Evolutionary conservation across 768 basidiomycete species (phyloP).

Genomic region (Hebeloma cylindrosporum): DNA sequence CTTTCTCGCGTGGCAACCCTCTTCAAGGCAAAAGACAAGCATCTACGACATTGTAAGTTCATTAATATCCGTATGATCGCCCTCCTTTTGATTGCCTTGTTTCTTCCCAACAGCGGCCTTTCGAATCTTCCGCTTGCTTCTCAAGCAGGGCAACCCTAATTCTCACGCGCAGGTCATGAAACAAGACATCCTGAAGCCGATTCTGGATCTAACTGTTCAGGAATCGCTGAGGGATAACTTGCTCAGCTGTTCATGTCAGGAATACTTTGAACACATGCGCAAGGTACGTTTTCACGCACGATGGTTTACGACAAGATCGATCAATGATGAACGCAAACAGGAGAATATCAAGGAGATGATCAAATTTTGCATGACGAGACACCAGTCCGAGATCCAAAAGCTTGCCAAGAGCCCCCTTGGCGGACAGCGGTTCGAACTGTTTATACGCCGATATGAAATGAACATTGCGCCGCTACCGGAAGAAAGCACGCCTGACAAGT

Average conservation of each 20-base stretch:
- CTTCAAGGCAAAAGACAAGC: slow-evolving; percentile 83
- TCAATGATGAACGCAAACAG: slow-evolving; percentile 48
- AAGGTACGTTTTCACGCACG: slow-evolving; percentile 49
- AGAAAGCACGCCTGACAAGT: slow-evolving; percentile 53
- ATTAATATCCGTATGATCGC: not conserved
- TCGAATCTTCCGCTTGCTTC: slow-evolving; percentile 84
- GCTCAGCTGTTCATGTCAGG: slow-evolving; percentile 91
- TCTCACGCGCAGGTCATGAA: slow-evolving; percentile 76
- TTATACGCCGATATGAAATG: slow-evolving; percentile 87
- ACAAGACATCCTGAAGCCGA: slow-evolving; percentile 78
- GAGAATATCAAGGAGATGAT: slow-evolving; percentile 89
- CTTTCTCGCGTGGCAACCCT: slow-evolving; percentile 72
- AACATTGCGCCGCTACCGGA: slow-evolving; percentile 78
- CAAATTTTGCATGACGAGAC: slow-evolving; percentile 76
- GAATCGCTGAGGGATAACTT: slow-evolving; percentile 90
- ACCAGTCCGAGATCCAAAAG: slow-evolving; percentile 62
- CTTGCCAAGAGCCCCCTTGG: slow-evolving; percentile 63
- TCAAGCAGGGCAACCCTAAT: slow-evolving; percentile 80
- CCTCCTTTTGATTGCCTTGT: not conserved
- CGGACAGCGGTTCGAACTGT: slow-evolving; percentile 64
- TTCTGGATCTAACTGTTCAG: slow-evolving; percentile 78
- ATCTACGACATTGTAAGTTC: slow-evolving; percentile 82
- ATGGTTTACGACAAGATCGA: too few relatives aligned
- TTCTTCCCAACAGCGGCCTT: slow-evolving; percentile 65
- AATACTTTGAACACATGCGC: slow-evolving; percentile 91